Conservation (phyloP, 345 rosid genomes). For the Salix suchowensis region DNA sequence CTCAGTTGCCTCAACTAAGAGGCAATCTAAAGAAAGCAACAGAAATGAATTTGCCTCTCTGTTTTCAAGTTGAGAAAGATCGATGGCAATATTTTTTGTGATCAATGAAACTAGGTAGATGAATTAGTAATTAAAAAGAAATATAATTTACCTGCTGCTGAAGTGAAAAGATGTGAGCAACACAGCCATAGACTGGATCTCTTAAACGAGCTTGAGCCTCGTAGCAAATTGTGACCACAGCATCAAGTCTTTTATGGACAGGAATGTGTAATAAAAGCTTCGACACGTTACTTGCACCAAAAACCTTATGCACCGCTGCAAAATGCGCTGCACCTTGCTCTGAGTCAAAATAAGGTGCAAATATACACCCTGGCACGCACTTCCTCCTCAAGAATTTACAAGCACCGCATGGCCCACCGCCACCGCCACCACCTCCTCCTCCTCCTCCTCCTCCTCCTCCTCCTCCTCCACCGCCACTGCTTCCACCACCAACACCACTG, state of each 20-base stretch:
- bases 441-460: conserved; percentile 4
- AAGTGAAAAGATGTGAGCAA: conserved; percentile 31
- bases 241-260: conserved; percentile 16
- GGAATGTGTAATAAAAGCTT: conserved; percentile 31
- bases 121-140: neutral
- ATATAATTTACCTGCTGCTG: conserved; percentile 26
- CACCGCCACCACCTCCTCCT: neutral
- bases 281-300: conserved; percentile 31
- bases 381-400: conserved; percentile 34
- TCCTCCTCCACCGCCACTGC: conserved; percentile 24
- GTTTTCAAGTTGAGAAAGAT: neutral
- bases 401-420: conserved; percentile 31
- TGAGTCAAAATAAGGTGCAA: conserved; percentile 35
- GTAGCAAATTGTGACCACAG: conserved; percentile 27
- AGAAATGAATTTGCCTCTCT: neutral
- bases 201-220: conserved; percentile 29
- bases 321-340: conserved; percentile 36
- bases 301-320: conserved; percentile 35
- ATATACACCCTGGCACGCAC: conserved; percentile 30
- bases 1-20: neutral
- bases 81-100: neutral
- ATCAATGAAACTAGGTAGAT: neutral
- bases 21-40: neutral
- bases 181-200: conserved; percentile 34
- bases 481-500: conserved; percentile 36